A percentile compares a stretch with the other conserved stretches of the same genome.
Evolutionary conservation across 2,329 filamentous ascomycete species (phyloP).

Genomic region (Neoarthrinium moseri): DNA sequence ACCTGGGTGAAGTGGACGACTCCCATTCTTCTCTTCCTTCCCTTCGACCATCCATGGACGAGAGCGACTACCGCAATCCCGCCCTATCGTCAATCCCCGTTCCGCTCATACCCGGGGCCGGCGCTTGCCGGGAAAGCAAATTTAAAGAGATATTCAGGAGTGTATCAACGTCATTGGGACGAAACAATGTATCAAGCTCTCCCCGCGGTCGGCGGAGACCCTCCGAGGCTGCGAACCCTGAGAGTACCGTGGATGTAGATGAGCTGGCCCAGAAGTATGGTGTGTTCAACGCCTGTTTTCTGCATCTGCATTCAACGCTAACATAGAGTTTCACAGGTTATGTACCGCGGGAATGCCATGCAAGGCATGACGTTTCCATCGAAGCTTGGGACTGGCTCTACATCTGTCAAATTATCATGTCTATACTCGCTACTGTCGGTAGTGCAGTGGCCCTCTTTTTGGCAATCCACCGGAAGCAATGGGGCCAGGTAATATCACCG

Average conservation of each 20-base stretch:
- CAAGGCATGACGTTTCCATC: neutral
- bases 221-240: neutral
- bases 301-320: neutral
- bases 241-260: neutral
- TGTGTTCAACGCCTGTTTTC: neutral
- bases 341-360: neutral
- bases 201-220: neutral
- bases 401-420: neutral
- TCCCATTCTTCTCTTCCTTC: neutral
- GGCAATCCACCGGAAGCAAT: neutral
- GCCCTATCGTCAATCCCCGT: neutral
- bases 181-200: neutral
- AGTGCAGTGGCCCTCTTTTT: neutral
- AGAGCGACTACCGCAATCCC: neutral
- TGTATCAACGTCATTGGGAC: neutral
- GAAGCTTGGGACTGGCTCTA: neutral
- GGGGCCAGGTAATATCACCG: neutral
- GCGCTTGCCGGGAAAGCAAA: neutral
- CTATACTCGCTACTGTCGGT: neutral
- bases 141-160: constrained; percentile 4
- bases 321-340: neutral
- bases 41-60: neutral
- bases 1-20: neutral
- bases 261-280: neutral
- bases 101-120: neutral